Percentiles rank a stretch among this genome's conserved stretches.
Evolutionary conservation across 331 rosid genomes (phyloP).

Genomic region (Pyrus hybrid): DNA sequence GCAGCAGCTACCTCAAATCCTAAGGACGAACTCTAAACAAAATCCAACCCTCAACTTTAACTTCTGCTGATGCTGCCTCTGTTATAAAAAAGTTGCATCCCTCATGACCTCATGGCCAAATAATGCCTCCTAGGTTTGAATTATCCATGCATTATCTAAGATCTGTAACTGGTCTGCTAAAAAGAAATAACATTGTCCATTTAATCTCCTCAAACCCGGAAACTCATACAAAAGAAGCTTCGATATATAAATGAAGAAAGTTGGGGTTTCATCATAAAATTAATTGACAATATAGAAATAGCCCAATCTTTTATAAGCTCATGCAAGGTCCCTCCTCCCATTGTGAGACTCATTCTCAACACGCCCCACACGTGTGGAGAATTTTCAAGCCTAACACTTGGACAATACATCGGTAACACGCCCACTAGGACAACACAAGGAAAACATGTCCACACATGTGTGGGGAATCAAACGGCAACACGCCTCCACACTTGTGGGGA

Average conservation of each 20-base stretch:
- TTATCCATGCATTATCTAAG: conserved; percentile 1
- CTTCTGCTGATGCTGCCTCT: background rate
- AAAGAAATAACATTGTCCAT: conserved; percentile 9
- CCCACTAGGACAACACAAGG: too few species aligned
- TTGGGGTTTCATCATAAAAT: too few species aligned
- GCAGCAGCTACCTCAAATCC: conserved; percentile 7
- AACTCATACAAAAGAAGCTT: background rate
- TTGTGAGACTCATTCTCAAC: too few species aligned
- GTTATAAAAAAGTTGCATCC: conserved; percentile 3
- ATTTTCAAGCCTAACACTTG: too few species aligned
- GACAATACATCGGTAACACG: too few species aligned
- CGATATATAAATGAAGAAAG: background rate
- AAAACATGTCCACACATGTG: too few species aligned
- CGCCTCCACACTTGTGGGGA: too few species aligned
- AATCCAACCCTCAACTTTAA: background rate
- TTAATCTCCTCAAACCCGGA: background rate
- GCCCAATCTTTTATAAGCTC: too few species aligned
- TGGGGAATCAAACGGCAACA: too few species aligned
- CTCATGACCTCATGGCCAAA: conserved; percentile 3
- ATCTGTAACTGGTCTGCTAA: conserved; percentile 4
- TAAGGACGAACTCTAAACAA: conserved; percentile 58
- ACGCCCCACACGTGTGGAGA: too few species aligned
- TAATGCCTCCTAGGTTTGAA: conserved; percentile 16
- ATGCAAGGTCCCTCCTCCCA: too few species aligned
- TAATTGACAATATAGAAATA: too few species aligned